A percentile compares a stretch with the other conserved stretches of the same genome.
phyloP scores from a whole-genome alignment of 2,329 filamentous ascomycete species.

The Huntiella savannae region DNA sequence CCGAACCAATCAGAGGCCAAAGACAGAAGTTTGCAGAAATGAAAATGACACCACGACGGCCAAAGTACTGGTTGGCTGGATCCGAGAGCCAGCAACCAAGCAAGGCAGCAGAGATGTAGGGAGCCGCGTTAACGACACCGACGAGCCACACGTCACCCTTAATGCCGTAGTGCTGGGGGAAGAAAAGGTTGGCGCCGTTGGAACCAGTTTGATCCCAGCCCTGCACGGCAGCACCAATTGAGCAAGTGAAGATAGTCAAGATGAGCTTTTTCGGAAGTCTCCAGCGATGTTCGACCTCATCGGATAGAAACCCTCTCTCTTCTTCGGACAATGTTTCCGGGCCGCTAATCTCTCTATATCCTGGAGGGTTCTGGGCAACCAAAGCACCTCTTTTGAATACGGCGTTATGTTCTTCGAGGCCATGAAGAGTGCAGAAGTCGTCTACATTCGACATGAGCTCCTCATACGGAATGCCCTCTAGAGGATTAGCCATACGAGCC shows the following conservation, averaged over 20 bases:
- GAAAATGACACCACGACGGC: constrained; percentile 45
- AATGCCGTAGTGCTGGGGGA: constrained; percentile 26
- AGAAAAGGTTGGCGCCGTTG: constrained; percentile 42
- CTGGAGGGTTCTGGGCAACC: constrained; percentile 17
- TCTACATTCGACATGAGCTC: constrained; percentile 34
- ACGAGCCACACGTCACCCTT: constrained; percentile 24
- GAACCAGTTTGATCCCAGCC: constrained; percentile 47
- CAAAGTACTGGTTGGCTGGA: constrained; percentile 43
- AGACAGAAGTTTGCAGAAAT: constrained; percentile 42
- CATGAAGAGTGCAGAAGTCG: constrained; percentile 29
- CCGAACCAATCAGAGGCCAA: constrained; percentile 40
- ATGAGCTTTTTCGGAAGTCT: constrained; percentile 26
- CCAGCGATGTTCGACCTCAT: constrained; percentile 40
- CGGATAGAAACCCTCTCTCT: constrained; percentile 19
- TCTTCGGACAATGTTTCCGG: constrained; percentile 16
- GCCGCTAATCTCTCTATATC: constrained; percentile 14
- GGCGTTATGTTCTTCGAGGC: constrained; percentile 28
- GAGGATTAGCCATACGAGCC: constrained; percentile 20
- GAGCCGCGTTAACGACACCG: constrained; percentile 21
- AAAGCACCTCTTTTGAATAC: constrained; percentile 21
- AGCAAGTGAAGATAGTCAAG: constrained; percentile 31
- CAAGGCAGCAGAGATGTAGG: constrained; percentile 23
- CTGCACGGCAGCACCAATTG: constrained; percentile 35
- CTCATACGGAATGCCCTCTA: constrained; percentile 29
- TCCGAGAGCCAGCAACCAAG: constrained; percentile 38